Evolutionary conservation across 371 early-diverging fungal genomes (phyloP), one percentile per base, ranked within the genome.

Genomic region (Mortierella sp.): DNA sequence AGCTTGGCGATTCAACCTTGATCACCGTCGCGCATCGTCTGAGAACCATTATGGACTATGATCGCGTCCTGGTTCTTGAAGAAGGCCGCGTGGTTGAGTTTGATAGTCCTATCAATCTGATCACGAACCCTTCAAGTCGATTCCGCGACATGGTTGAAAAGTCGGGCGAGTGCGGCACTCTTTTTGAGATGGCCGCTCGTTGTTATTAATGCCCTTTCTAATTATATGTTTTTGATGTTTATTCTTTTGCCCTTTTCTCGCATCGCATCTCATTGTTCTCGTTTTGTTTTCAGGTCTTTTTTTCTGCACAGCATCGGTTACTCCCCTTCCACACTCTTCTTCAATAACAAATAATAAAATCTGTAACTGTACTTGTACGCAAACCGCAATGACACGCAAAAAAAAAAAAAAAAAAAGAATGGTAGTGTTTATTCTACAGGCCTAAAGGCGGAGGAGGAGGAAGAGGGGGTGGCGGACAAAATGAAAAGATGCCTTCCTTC

Each of bases 1-100:
- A 93, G 74, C 89, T 92, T 78, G 82, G 87, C 1, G 79, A 89
- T 54, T 90, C 91, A 40, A 94, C 94, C 0, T 76, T 93, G 76
- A 81, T 95, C 70, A 91, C 92, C 57, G 93, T 95, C 61, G 95
- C 95, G 21, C 95, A 95, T 83, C 90, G 94, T 21, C 74, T 95
- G 80, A 87, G 92, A 69, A 96, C 96, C 2, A 90, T 97, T 50
- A 94, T 96, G 74, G 96, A 96, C 75, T 97, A 95, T 84, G 97
- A 97, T 80, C 88, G 89, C 10, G 91, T 97, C 26, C 74, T 97
- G 37, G 96, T 96, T 0, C 88, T 97, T 78, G 83, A 86, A 43
- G 79, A 73, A 74, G 96, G 96, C 34, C 76, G 61, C 19, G 82
- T 94, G 2, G 91, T 92, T 31, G 96, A 96, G 78, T 92, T 91